Percentiles rank a stretch among this genome's conserved stretches.
Evolutionary conservation across 73 alveolate species (phyloP).

Genomic region (Tetrahymena elliotti): DNA sequence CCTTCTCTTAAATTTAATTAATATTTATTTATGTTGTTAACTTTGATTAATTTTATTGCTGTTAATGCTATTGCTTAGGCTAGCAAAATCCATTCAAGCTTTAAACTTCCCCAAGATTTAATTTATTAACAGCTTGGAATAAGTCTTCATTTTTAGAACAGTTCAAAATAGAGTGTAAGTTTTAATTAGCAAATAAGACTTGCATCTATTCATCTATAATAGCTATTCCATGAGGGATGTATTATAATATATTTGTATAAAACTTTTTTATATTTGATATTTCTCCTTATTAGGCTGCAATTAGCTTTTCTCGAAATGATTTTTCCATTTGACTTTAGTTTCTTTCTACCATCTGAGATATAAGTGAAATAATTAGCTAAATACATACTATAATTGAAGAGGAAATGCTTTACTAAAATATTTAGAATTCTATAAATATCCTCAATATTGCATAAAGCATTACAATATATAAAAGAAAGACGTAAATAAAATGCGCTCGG

Average conservation of each 20-base stretch:
- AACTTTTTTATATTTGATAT: not conserved
- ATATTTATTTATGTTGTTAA: not conserved
- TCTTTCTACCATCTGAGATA: not conserved
- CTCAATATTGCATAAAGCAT: not conserved
- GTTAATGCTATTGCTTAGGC: not conserved
- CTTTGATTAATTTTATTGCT: not conserved
- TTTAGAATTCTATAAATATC: not conserved
- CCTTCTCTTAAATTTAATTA: not conserved
- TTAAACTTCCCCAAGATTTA: not conserved
- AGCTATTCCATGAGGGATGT: not conserved
- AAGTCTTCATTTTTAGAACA: not conserved
- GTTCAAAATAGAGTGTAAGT: not conserved
- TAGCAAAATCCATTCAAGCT: not conserved
- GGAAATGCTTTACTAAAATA: not conserved
- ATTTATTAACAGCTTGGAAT: not conserved
- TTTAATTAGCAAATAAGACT: not conserved
- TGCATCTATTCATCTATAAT: not conserved
- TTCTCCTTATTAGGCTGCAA: not conserved
- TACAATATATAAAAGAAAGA: not conserved
- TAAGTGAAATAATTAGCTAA: not conserved
- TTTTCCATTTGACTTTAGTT: not conserved
- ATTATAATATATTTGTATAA: not conserved
- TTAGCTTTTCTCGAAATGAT: not conserved
- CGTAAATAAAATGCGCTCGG: not conserved
- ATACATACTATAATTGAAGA: not conserved